Evolutionary conservation across 2,329 filamentous ascomycete species (phyloP).

Genomic region (Aspergillus chevalieri): DNA sequence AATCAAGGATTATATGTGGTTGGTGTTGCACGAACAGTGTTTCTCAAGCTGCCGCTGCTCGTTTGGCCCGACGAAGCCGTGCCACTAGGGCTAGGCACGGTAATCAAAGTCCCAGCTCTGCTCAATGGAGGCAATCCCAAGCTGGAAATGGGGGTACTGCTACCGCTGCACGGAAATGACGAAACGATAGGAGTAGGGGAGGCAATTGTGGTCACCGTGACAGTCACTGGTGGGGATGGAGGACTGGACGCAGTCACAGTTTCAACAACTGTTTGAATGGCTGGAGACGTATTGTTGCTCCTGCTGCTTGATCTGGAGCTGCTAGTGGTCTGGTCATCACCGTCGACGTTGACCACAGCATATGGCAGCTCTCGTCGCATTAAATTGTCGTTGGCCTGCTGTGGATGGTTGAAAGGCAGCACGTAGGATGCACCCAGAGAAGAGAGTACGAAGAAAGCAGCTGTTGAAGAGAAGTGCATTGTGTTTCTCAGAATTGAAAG

Average conservation of each 20-base stretch:
- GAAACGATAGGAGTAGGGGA: conserved; percentile 19
- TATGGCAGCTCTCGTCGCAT: conserved; percentile 22
- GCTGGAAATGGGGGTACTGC: not conserved
- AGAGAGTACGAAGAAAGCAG: conserved; percentile 22
- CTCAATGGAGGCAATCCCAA: not conserved
- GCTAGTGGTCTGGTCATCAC: conserved; percentile 2
- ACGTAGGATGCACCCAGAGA: conserved; percentile 21
- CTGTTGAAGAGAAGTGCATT: conserved; percentile 25
- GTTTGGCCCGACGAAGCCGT: not conserved
- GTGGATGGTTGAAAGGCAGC: conserved; percentile 18
- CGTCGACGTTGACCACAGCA: conserved; percentile 29
- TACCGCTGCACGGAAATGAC: conserved; percentile 4
- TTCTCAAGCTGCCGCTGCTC: too few species aligned
- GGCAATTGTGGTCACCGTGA: conserved; percentile 15
- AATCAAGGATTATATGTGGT: too few species aligned
- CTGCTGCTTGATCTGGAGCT: not conserved
- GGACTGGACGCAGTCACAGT: conserved; percentile 11
- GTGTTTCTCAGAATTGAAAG: not conserved
- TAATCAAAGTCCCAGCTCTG: not conserved
- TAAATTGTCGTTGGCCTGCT: conserved; percentile 14
- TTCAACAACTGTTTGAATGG: conserved; percentile 2
- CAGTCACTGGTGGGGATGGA: conserved; percentile 17
- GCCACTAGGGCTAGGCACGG: not conserved
- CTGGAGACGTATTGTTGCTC: conserved; percentile 9
- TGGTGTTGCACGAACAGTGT: too few species aligned